Base-by-base conservation (phyloP, 1,284 basidiomycete species). In the Boletus subluridellus region DNA sequence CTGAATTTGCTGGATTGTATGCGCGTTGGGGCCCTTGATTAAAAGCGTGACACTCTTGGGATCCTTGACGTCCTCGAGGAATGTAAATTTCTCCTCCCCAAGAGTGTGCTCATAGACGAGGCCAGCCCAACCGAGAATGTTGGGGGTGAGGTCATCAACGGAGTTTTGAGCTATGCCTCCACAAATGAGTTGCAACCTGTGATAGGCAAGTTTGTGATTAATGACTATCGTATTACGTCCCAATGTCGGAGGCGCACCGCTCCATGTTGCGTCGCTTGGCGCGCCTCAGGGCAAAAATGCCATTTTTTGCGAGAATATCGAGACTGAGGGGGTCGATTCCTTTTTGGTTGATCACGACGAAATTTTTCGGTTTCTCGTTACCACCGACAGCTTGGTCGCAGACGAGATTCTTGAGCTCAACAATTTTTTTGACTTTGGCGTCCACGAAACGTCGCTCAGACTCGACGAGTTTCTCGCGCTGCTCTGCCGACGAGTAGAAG, bases 221-320 rank as follows among this genome's bases (percentile, higher is more conserved):
- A 53, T 65, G 32, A 35, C 52, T 44, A 54, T 60, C 55, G 15
- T 63, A 70, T 72, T 74, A 72, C 69, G 73, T 61, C 45, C 49
- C 45, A 59, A 45, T 38, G 41, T 44, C 49, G 41, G 58, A 59
- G 30, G 28, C 74, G 61, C 69, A 92, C 92, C 94, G 84, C 77
- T 96, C 96, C 96, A 95, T 97, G 73, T 96, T 98, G 68, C 97
- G 86, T 73, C 97, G 82, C 82, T 99, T 99, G 32, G 97, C 97
- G 60, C 97, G 82, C 65, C 97, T 85, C 55, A 99, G 82, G 38
- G 95, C 97, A 54, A 99, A 78, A 66, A 99, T 99, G 32, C 94
- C 95, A 75, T 96, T 92, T 83, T 99, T 99, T 51, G 94, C 95
- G 37, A 99, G 80, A 52, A 99, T 89, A 76, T 99, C 97, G 58